Evolutionary conservation across 257 asterid genomes (phyloP), one percentile per base, ranked within the genome.

Genomic region (Agastache rugosa): DNA sequence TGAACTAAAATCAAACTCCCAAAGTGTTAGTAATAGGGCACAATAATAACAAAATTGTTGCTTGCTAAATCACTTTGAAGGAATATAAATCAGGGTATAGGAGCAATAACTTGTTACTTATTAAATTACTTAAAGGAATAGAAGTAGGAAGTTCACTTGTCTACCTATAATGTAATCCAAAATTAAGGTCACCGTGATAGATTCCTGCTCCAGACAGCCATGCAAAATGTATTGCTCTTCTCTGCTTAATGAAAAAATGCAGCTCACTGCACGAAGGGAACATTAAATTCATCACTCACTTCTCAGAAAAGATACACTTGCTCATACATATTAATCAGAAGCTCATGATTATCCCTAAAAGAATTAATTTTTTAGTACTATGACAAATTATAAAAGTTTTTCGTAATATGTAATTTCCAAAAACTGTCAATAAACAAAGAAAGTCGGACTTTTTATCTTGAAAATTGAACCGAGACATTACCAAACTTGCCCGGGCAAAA

Each of bases 181-280:
- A 95, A 86, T 90, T 87, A 78, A 95, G 96, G 84, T 88, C 97
- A 78, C 98, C 99, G 10, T 92, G 96, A 78, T 95, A 95, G 82
- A 92, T 86, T 72, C 99, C 99, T 50, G 99, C 98, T 78, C 99
- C 99, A 56, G 99, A 95, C 76, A 95, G 93, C 99, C 99, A 95
- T 25, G 99, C 97, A 81, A 95, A 92, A 85, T 95, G 92, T 44
- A 80, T 83, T 71, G 99, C 92, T 84, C 99, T 89, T 85, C 97
- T 90, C 82, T 95, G 98, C 86, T 92, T 86, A 56, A 95, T 89
- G 81, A 89, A 95, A 87, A 90, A 95, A 85, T 92, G 93, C 80
- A 95, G 91, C 84, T 95, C 97, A 78, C 99, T 95, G 93, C 91
- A 87, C 78, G 76, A 80, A 81, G 67, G 74, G 71, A 34, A 73